Evolutionary conservation across 2,329 filamentous ascomycete genomes (phyloP).

Genomic region (Fusarium sp.): DNA sequence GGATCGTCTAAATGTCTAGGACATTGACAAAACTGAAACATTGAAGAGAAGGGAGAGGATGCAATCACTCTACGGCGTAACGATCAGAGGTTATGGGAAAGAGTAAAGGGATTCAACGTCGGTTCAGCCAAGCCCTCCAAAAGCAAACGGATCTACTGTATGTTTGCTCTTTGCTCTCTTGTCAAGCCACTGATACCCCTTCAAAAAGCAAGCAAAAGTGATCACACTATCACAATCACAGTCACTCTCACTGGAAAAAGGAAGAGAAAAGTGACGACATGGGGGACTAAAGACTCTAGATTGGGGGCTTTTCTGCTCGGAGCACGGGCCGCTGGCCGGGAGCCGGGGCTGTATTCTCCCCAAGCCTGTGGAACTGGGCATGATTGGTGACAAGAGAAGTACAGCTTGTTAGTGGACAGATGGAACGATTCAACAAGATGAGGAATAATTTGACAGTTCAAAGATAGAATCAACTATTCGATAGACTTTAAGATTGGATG

Average conservation of each 20-base stretch:
- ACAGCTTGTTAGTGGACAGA: constrained; percentile 20
- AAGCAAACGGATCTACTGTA: not conserved
- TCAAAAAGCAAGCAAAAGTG: constrained; percentile 19
- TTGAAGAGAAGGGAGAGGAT: not conserved
- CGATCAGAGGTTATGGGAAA: not conserved
- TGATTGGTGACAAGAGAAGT: constrained; percentile 40
- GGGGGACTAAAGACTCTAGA: constrained; percentile 8
- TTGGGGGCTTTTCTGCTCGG: constrained; percentile 15
- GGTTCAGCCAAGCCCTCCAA: not conserved
- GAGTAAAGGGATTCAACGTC: not conserved
- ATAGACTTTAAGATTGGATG: constrained; percentile 8
- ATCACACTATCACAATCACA: constrained; percentile 30
- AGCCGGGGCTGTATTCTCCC: constrained; percentile 44
- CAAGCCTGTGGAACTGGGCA: constrained; percentile 41
- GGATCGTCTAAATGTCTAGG: constrained; percentile 2
- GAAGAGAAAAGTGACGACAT: constrained; percentile 36
- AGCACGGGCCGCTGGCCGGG: constrained; percentile 41
- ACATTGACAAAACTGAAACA: constrained; percentile 19
- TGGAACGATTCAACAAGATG: not conserved
- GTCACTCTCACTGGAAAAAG: not conserved
- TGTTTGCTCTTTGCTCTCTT: constrained; percentile 1
- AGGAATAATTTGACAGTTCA: not conserved
- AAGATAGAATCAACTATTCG: not conserved
- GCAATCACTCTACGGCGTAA: not conserved
- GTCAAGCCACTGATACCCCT: constrained; percentile 28